Evolutionary conservation across 495 filamentous ascomycete species (phyloP).

Genomic region (Tetracladium marchalianum): DNA sequence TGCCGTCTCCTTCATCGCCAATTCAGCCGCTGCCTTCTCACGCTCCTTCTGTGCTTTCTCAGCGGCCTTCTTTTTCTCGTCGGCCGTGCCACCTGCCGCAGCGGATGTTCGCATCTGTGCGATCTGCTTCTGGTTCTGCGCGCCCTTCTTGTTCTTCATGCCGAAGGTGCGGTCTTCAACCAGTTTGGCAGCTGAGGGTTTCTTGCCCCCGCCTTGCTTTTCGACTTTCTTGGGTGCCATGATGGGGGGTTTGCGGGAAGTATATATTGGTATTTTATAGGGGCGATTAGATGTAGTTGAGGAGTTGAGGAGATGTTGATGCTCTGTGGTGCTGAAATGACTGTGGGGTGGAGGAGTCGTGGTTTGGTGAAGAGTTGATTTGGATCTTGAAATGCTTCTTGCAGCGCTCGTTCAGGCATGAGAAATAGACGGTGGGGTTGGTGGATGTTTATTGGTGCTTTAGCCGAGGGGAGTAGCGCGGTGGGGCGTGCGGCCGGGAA

Average conservation of each 20-base stretch:
- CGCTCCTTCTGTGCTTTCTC: constrained; percentile 77
- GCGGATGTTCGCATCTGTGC: constrained; percentile 65
- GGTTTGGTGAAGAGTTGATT: too few species aligned
- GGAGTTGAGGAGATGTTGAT: background rate
- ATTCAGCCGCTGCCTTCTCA: constrained; percentile 75
- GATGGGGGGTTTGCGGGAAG: constrained; percentile 25
- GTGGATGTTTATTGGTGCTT: too few species aligned
- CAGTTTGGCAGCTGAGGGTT: constrained; percentile 55
- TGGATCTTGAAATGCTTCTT: too few species aligned
- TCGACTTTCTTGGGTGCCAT: constrained; percentile 84
- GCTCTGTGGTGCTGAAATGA: constrained; percentile 16
- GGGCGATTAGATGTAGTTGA: background rate
- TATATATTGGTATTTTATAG: background rate
- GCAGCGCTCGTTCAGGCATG: too few species aligned
- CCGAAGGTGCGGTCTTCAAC: constrained; percentile 97
- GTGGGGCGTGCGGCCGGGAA: background rate
- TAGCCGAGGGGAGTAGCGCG: background rate
- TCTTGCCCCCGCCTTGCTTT: constrained; percentile 45
- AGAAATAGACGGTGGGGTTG: too few species aligned
- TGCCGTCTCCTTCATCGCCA: constrained; percentile 61
- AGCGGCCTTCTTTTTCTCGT: constrained; percentile 81
- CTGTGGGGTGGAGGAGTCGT: constrained; percentile 6
- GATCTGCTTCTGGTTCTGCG: constrained; percentile 78
- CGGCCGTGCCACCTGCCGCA: constrained; percentile 60
- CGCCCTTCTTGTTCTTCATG: constrained; percentile 99